Percentiles rank a stretch among this genome's conserved stretches.
These are phyloP conservation scores for Yarrowia divulgata DNA, from an alignment of 805 yeast genomes.

Conservation along the genomic window DNA sequence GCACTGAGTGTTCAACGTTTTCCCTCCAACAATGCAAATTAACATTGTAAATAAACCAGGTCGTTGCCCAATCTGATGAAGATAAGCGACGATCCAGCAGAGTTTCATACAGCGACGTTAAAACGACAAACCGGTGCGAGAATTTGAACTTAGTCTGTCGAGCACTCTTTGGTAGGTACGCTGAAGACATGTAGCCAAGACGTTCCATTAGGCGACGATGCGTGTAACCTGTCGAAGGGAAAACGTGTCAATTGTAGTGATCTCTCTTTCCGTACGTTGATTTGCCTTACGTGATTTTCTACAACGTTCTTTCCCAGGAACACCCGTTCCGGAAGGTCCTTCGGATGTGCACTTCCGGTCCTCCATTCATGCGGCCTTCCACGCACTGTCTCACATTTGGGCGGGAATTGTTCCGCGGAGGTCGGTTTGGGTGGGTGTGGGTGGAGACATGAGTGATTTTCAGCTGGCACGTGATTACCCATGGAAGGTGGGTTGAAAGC, in stretches of 20 bases:
- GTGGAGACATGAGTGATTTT: not conserved
- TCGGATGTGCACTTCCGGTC: not conserved
- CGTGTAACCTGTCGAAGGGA: not conserved
- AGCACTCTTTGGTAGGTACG: too few relatives aligned
- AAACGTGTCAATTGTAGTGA: not conserved
- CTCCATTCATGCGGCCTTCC: conserved; percentile 12
- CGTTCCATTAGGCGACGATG: conserved; percentile 2
- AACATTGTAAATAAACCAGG: too few relatives aligned
- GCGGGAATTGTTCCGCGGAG: not conserved
- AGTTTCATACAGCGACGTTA: too few relatives aligned
- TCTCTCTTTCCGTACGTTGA: not conserved
- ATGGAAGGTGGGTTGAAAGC: too few relatives aligned
- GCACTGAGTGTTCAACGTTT: too few relatives aligned
- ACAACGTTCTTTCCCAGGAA: too few relatives aligned
- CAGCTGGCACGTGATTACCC: not conserved
- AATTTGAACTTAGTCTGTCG: too few relatives aligned
- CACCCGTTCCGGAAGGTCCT: not conserved
- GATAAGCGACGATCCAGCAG: conserved; percentile 3
- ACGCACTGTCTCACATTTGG: conserved; percentile 6
- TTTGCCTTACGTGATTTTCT: too few relatives aligned
- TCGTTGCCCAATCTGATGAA: conserved; percentile 2
- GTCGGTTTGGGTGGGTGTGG: not conserved
- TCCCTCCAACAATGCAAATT: not conserved
- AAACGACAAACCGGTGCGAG: too few relatives aligned
- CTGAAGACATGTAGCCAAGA: not conserved